phyloP scores from a whole-genome alignment of 345 rosid genomes.

The Passiflora organensis region DNA sequence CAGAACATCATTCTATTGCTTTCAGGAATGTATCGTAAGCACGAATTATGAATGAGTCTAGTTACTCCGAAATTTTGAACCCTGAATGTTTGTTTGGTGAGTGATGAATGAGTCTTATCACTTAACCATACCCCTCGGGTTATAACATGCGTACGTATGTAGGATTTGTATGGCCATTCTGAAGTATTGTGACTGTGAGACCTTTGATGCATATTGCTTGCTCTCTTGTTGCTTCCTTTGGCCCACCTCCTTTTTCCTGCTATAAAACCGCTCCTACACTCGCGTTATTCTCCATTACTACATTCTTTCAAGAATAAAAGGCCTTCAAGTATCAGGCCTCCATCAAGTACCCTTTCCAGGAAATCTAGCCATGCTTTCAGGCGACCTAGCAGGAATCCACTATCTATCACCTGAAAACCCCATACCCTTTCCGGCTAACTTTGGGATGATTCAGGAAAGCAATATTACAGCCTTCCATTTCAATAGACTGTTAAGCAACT shows the following conservation, averaged over 20 bases:
- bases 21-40: background rate
- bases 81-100: too few species aligned
- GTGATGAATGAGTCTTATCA: too few species aligned
- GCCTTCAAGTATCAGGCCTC: conserved; percentile 2
- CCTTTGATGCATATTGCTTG: conserved; percentile 13
- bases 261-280: conserved; percentile 43
- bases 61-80: too few species aligned
- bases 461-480: conserved; percentile 39
- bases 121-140: too few species aligned
- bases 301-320: conserved; percentile 7
- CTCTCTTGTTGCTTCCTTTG: conserved; percentile 21
- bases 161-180: conserved; percentile 9
- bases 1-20: conserved; percentile 1
- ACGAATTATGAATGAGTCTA: conserved; percentile 11
- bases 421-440: conserved; percentile 25
- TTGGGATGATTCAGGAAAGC: conserved; percentile 30
- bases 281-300: conserved; percentile 27
- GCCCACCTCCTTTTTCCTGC: conserved; percentile 32
- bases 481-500: conserved; percentile 33
- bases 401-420: conserved; percentile 40
- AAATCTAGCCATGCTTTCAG: conserved; percentile 41
- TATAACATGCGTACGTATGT: conserved; percentile 8
- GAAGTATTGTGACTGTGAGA: conserved; percentile 19
- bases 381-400: conserved; percentile 46
- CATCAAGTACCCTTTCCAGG: conserved; percentile 8